phyloP scores from a whole-genome alignment of 805 yeast species.

The Barnettozyma populi region DNA sequence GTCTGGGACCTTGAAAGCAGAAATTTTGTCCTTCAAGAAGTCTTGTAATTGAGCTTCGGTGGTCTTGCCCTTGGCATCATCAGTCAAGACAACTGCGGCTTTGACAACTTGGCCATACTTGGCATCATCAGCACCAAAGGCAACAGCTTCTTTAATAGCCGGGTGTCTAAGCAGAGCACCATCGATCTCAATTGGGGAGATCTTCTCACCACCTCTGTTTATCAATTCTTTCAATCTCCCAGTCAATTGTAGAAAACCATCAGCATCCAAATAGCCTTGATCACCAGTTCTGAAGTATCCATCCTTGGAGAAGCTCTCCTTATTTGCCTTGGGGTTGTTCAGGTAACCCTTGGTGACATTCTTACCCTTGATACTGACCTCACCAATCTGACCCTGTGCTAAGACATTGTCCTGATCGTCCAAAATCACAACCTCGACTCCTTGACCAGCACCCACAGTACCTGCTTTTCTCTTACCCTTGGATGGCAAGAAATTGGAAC shows the following conservation, averaged over 20 bases:
- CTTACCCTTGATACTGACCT: constrained; percentile 60
- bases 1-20: constrained; percentile 57
- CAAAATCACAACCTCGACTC: constrained; percentile 55
- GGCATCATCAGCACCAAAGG: constrained; percentile 61
- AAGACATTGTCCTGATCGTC: constrained; percentile 44
- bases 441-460: constrained; percentile 69
- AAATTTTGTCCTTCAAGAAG: constrained; percentile 40
- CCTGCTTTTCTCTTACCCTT: constrained; percentile 63
- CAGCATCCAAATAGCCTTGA: constrained; percentile 57
- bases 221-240: constrained; percentile 72
- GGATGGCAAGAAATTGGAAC: constrained; percentile 63
- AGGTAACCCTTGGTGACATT: constrained; percentile 70
- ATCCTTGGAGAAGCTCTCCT: constrained; percentile 50
- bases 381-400: constrained; percentile 54
- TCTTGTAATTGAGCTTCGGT: constrained; percentile 39
- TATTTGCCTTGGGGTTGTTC: constrained; percentile 66
- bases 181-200: constrained; percentile 68
- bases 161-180: constrained; percentile 55
- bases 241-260: constrained; percentile 55
- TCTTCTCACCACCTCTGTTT: constrained; percentile 75
- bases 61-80: constrained; percentile 26
- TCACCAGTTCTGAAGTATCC: constrained; percentile 75
- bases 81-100: constrained; percentile 58
- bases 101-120: constrained; percentile 69
- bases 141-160: constrained; percentile 62